These are phyloP conservation scores for Amphichorda felina DNA, from an alignment of 2,329 filamentous ascomycete species.

Conservation along the genomic window DNA sequence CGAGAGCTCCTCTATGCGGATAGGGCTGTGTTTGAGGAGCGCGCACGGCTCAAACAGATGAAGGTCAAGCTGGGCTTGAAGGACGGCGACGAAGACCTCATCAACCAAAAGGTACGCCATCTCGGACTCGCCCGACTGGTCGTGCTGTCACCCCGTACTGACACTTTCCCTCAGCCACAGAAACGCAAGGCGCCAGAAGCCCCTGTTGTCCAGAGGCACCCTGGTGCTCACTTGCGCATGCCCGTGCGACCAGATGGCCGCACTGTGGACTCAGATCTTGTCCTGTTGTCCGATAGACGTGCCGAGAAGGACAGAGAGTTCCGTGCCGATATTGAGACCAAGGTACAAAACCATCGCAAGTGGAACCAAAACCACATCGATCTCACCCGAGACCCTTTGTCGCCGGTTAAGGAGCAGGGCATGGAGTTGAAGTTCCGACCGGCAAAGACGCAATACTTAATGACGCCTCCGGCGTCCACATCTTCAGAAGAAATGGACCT, in stretches of 20 bases:
- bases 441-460: slow-evolving; percentile 58
- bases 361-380: slow-evolving; percentile 91
- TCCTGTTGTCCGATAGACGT: slow-evolving; percentile 62
- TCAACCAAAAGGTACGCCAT: slow-evolving; percentile 78
- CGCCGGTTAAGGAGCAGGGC: slow-evolving; percentile 57
- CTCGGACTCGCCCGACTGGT: slow-evolving; percentile 7
- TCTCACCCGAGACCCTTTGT: slow-evolving; percentile 74
- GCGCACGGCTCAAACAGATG: slow-evolving; percentile 70
- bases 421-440: slow-evolving; percentile 55
- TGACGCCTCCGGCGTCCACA: slow-evolving; percentile 50
- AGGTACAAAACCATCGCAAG: slow-evolving; percentile 76
- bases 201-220: slow-evolving; percentile 47
- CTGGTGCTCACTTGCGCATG: slow-evolving; percentile 54
- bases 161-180: slow-evolving; percentile 43
- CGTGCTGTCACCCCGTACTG: slow-evolving; percentile 13
- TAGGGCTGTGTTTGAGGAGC: slow-evolving; percentile 69
- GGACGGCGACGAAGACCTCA: slow-evolving; percentile 83
- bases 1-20: slow-evolving; percentile 67
- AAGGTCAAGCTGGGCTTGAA: slow-evolving; percentile 86
- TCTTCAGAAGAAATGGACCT: slow-evolving; percentile 45
- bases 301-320: slow-evolving; percentile 76
- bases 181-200: slow-evolving; percentile 56
- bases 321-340: slow-evolving; percentile 70
- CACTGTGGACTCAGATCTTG: slow-evolving; percentile 65
- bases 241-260: slow-evolving; percentile 60